These are phyloP conservation scores for Mycena sanguinolenta DNA, from an alignment of 768 basidiomycete genomes.

Conservation along the genomic window DNA sequence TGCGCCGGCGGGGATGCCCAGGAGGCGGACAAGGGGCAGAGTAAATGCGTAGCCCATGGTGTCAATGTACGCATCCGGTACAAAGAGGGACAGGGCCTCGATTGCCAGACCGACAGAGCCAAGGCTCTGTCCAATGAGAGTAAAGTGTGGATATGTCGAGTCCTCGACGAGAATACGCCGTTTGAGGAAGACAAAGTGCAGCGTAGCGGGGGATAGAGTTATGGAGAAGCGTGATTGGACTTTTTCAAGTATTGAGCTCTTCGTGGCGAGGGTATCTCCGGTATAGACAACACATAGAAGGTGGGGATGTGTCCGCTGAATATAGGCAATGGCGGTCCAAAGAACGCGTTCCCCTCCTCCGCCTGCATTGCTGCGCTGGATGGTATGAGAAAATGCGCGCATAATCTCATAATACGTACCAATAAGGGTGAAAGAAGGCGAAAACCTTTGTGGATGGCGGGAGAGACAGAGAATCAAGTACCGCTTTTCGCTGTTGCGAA, in stretches of 20 bases:
- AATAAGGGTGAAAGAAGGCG: slow-evolving; percentile 93
- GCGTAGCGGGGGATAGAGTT: slow-evolving; percentile 66
- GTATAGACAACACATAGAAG: slow-evolving; percentile 88
- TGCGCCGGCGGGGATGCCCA: slow-evolving; percentile 85
- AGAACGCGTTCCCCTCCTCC: slow-evolving; percentile 97
- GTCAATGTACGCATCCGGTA: slow-evolving; percentile 95
- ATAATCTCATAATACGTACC: slow-evolving; percentile 62
- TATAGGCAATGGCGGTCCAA: slow-evolving; percentile 87
- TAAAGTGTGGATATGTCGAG: slow-evolving; percentile 89
- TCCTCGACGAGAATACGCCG: slow-evolving; percentile 84
- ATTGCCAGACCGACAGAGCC: slow-evolving; percentile 88
- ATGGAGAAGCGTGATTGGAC: slow-evolving; percentile 81
- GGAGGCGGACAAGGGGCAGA: slow-evolving; percentile 78
- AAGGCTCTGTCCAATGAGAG: slow-evolving; percentile 90
- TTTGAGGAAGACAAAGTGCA: slow-evolving; percentile 87
- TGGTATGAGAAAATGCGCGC: slow-evolving; percentile 48
- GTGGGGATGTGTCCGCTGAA: slow-evolving; percentile 77
- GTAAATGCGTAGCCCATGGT: slow-evolving; percentile 99
- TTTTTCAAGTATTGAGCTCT: slow-evolving; percentile 84
- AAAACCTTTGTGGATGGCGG: slow-evolving; percentile 30
- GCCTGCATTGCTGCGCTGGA: slow-evolving; percentile 85
- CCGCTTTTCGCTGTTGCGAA: neutral
- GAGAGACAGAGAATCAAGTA: slow-evolving; percentile 27
- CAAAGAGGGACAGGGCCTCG: slow-evolving; percentile 83
- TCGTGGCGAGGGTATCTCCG: slow-evolving; percentile 86